A percentile compares a stretch with the other conserved stretches of the same genome.
Evolutionary conservation across 148 eudicot species (phyloP).

Genomic region (Oxyria digyna): DNA sequence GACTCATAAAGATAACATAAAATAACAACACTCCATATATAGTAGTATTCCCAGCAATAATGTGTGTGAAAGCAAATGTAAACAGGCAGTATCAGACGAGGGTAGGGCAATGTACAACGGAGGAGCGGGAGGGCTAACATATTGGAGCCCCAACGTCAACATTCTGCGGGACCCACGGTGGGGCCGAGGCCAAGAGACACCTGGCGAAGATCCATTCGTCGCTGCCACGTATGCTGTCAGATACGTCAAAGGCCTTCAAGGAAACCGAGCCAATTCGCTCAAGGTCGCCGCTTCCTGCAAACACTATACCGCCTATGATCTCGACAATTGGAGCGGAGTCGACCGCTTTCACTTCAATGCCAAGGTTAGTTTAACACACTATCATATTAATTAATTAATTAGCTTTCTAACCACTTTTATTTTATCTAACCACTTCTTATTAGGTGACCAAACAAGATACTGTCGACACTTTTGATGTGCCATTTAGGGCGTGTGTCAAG

Average conservation of each 20-base stretch:
- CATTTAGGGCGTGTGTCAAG: constrained; percentile 65
- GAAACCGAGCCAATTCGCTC: constrained; percentile 42
- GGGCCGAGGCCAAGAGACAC: constrained; percentile 98
- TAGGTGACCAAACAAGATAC: constrained; percentile 87
- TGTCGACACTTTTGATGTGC: constrained; percentile 69
- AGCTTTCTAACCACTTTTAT: too few species aligned
- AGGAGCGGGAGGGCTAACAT: constrained; percentile 72
- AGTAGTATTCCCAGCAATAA: background rate
- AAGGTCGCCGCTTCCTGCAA: constrained; percentile 94
- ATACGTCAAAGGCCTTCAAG: constrained; percentile 78
- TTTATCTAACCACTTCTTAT: background rate
- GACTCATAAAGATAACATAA: background rate
- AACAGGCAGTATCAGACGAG: constrained; percentile 82
- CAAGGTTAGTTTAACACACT: constrained; percentile 20
- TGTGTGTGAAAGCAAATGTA: background rate
- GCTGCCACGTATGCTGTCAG: constrained; percentile 65
- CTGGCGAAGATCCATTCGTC: constrained; percentile 80
- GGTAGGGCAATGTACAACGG: constrained; percentile 98
- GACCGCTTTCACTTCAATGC: constrained; percentile 93
- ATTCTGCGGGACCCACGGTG: constrained; percentile 87
- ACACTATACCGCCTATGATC: constrained; percentile 89
- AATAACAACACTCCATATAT: too few species aligned
- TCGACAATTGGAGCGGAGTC: constrained; percentile 81
- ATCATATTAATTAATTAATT: too few species aligned
- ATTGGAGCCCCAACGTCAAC: constrained; percentile 94